Conservation (phyloP, 2,329 filamentous ascomycete genomes). For the Penicillium oxalicum region DNA sequence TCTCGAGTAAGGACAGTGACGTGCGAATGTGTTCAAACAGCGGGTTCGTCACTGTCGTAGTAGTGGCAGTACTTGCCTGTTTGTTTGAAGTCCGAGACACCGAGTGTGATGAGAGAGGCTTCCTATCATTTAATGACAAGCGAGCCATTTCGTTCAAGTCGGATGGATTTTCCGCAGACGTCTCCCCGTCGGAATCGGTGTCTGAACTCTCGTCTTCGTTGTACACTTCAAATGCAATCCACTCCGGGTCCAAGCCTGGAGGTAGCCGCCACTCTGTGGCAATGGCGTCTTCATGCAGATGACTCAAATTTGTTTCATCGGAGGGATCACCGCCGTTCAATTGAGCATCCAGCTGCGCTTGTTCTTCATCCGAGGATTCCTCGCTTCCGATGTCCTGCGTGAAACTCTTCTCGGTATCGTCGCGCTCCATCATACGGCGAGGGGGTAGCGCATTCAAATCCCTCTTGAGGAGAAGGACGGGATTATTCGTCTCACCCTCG, state of each 20-base stretch:
- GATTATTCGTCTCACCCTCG: slow-evolving; percentile 63
- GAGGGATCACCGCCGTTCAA: slow-evolving; percentile 19
- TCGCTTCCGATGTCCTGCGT: slow-evolving; percentile 26
- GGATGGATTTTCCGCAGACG: slow-evolving; percentile 25
- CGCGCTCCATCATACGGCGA: slow-evolving; percentile 51
- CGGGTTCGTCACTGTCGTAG: slow-evolving; percentile 43
- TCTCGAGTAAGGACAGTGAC: slow-evolving; percentile 76
- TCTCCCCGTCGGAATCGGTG: slow-evolving; percentile 44
- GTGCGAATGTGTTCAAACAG: slow-evolving; percentile 52
- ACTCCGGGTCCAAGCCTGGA: slow-evolving; percentile 74
- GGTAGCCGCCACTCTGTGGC: slow-evolving; percentile 57
- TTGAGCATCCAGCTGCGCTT: slow-evolving; percentile 36
- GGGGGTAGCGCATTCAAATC: slow-evolving; percentile 60
- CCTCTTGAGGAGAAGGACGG: slow-evolving; percentile 67
- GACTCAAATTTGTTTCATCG: slow-evolving; percentile 13
- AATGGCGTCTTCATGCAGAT: slow-evolving; percentile 27
- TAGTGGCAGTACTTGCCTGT: slow-evolving; percentile 7
- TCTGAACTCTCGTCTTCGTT: slow-evolving; percentile 56
- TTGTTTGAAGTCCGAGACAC: slow-evolving; percentile 33
- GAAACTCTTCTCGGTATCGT: slow-evolving; percentile 34
- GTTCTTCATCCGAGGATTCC: slow-evolving; percentile 37
- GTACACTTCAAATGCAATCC: slow-evolving; percentile 86
- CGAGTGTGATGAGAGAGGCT: slow-evolving; percentile 35
- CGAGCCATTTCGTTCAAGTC: slow-evolving; percentile 45
- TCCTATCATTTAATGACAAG: slow-evolving; percentile 37